A percentile compares a stretch with the other conserved stretches of the same genome.
phyloP scores from a whole-genome alignment of 176 grass and related monocot species.

The Phyllostachys edulis region DNA sequence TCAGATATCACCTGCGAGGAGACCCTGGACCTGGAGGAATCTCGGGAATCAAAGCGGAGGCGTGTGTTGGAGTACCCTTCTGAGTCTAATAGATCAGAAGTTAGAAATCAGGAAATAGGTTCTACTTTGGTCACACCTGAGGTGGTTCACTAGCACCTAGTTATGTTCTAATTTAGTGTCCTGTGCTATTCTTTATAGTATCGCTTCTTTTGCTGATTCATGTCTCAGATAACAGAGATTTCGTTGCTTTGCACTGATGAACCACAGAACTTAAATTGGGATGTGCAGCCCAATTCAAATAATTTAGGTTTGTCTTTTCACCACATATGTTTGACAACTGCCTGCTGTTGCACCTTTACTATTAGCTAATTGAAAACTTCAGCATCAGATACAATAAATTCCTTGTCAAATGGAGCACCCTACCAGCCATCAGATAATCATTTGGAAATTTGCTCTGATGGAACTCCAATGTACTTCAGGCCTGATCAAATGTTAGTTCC shows the following conservation, averaged over 20 bases:
- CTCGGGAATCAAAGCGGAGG: constrained; percentile 42
- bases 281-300: constrained; percentile 29
- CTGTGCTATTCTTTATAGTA: constrained; percentile 8
- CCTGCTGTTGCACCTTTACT: constrained; percentile 4
- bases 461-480: constrained; percentile 15
- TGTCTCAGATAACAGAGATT: constrained; percentile 37
- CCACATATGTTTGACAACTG: background rate
- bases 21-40: constrained; percentile 43
- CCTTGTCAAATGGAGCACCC: constrained; percentile 29
- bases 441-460: constrained; percentile 31
- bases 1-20: constrained; percentile 51
- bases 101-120: constrained; percentile 2
- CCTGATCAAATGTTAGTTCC: constrained; percentile 42
- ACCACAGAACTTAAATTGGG: constrained; percentile 27
- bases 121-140: constrained; percentile 35
- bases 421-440: constrained; percentile 24
- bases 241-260: constrained; percentile 53
- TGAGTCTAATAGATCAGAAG: constrained; percentile 29
- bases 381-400: constrained; percentile 29
- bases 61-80: constrained; percentile 49
- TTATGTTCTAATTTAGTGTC: background rate
- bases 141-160: constrained; percentile 22
- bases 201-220: background rate
- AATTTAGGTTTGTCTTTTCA: constrained; percentile 34
- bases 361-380: constrained; percentile 29